Evolutionary conservation across 2,329 filamentous ascomycete species (phyloP).

Genomic region (Fonsecaea multimorphosa): DNA sequence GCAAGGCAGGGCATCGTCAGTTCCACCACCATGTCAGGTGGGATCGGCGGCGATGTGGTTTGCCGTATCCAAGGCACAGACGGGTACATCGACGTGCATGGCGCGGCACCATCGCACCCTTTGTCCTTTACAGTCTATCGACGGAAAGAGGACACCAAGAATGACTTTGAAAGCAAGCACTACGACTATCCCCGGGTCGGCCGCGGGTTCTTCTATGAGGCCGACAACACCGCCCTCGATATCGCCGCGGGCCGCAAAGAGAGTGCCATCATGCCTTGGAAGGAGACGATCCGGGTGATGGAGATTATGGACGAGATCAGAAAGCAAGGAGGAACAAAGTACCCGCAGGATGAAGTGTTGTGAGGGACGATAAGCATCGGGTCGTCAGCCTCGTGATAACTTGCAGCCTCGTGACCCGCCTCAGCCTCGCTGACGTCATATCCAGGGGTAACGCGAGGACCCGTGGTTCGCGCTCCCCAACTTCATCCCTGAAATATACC

Average conservation of each 20-base stretch:
- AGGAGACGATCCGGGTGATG: constrained; percentile 55
- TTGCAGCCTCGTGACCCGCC: constrained; percentile 9
- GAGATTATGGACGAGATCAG: constrained; percentile 57
- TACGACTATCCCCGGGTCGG: constrained; percentile 33
- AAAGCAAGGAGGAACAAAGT: constrained; percentile 43
- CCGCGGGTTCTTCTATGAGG: constrained; percentile 46
- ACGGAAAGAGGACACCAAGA: constrained; percentile 16
- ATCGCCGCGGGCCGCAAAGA: constrained; percentile 47
- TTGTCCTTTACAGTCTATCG: constrained; percentile 31
- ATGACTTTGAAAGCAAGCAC: constrained; percentile 9
- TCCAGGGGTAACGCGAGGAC: neutral
- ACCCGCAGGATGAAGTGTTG: constrained; percentile 28
- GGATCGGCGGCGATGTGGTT: constrained; percentile 12
- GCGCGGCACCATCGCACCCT: constrained; percentile 25
- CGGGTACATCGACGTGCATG: constrained; percentile 35
- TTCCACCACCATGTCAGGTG: constrained; percentile 43
- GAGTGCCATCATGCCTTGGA: constrained; percentile 54
- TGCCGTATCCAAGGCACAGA: constrained; percentile 36
- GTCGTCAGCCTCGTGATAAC: constrained; percentile 10
- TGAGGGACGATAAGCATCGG: neutral
- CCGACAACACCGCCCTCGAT: constrained; percentile 41
- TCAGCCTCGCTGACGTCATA: constrained; percentile 27
- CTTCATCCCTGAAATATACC: neutral
- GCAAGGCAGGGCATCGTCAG: constrained; percentile 53
- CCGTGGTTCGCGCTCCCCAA: neutral